phyloP scores from a whole-genome alignment of 257 asterid genomes.

The Salvia miltiorrhiza region DNA sequence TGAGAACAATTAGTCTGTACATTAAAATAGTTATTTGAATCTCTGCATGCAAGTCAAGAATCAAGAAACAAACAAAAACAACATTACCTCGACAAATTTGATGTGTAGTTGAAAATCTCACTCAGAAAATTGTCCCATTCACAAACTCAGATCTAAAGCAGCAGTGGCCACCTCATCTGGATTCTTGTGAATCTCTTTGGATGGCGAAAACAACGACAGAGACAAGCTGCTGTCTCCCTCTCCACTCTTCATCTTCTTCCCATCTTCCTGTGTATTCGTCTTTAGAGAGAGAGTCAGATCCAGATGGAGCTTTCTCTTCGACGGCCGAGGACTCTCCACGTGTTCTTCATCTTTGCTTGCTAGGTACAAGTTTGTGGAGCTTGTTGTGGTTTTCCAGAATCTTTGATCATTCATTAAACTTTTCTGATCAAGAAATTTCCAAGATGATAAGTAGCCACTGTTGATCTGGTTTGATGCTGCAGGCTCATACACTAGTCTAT shows the following conservation, averaged over 20 bases:
- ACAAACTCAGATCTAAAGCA: conserved; percentile 76
- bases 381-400: conserved; percentile 27
- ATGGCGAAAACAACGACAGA: conserved; percentile 58
- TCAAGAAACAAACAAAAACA: conserved; percentile 22
- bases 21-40: conserved; percentile 5
- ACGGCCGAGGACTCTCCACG: background rate
- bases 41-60: conserved; percentile 39
- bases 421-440: conserved; percentile 28
- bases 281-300: conserved; percentile 65
- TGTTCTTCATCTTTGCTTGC: conserved; percentile 20
- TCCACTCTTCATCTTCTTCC: conserved; percentile 14
- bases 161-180: conserved; percentile 27
- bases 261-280: conserved; percentile 17
- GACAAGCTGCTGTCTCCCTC: conserved; percentile 40
- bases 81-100: conserved; percentile 37
- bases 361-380: conserved; percentile 18
- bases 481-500: conserved; percentile 9
- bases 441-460: conserved; percentile 18
- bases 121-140: conserved; percentile 64
- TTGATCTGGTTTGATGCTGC: conserved; percentile 1
- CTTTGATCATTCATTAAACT: conserved; percentile 14
- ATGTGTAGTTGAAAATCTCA: conserved; percentile 68
- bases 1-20: conserved; percentile 12
- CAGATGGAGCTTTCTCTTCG: conserved; percentile 59
- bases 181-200: conserved; percentile 33